These are phyloP conservation scores for Mitragyna speciosa DNA, from an alignment of 257 asterid species.

Conservation along the genomic window DNA sequence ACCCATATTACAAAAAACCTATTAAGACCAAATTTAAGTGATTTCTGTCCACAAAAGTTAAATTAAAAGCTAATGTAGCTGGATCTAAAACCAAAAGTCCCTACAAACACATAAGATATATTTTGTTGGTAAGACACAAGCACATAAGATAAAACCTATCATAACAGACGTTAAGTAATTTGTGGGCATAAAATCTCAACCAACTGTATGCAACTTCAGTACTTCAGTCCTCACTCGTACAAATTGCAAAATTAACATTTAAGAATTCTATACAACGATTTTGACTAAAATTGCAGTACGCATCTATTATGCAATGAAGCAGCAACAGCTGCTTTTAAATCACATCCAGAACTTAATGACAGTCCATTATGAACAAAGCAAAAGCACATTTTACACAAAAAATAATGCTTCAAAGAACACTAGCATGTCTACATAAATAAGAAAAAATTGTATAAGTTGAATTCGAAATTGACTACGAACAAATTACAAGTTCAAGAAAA, in stretches of 20 bases:
- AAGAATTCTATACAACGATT: too few species aligned
- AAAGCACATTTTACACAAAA: not conserved
- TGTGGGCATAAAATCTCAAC: not conserved
- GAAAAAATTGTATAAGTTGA: not conserved
- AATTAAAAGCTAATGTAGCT: too few species aligned
- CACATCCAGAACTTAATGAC: not conserved
- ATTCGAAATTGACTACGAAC: too few species aligned
- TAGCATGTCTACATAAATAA: not conserved
- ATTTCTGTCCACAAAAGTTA: too few species aligned
- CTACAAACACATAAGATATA: constrained; percentile 32
- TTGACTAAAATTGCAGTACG: not conserved
- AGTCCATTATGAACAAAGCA: not conserved
- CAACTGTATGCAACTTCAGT: not conserved
- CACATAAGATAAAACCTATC: constrained; percentile 1
- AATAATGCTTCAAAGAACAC: not conserved
- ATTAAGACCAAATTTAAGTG: too few species aligned
- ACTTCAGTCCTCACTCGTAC: not conserved
- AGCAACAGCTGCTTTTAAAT: not conserved
- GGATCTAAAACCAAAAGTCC: constrained; percentile 27
- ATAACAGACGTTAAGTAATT: not conserved
- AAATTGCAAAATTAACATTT: not conserved
- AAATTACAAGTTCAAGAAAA: too few species aligned
- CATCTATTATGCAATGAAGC: too few species aligned
- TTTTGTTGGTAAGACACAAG: too few species aligned
- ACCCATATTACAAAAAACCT: too few species aligned